These are phyloP conservation scores for Lentinula edodes DNA, from an alignment of 768 basidiomycete species.

Conservation along the genomic window DNA sequence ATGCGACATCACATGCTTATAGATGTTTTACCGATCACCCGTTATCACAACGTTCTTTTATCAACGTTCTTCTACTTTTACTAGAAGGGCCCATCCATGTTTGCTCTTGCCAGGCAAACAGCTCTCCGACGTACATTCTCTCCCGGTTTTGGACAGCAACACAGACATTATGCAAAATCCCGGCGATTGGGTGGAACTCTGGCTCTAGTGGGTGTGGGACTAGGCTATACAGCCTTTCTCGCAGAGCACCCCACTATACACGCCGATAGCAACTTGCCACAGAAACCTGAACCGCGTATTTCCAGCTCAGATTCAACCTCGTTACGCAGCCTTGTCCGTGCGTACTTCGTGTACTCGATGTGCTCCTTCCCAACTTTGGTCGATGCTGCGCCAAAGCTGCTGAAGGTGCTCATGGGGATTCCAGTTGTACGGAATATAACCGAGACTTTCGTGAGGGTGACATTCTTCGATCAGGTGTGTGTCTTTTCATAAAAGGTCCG, in stretches of 20 bases:
- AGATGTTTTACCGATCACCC: too few species aligned
- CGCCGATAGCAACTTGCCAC: not conserved
- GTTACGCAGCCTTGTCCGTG: slow-evolving; percentile 46
- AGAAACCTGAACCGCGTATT: not conserved
- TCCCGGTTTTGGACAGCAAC: not conserved
- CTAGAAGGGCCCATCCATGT: not conserved
- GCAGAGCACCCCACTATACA: not conserved
- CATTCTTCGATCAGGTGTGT: slow-evolving; percentile 81
- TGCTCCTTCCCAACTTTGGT: slow-evolving; percentile 75
- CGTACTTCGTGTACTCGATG: slow-evolving; percentile 79
- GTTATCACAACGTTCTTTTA: too few species aligned
- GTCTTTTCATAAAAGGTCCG: not conserved
- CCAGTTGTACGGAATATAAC: slow-evolving; percentile 62
- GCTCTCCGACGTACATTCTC: not conserved
- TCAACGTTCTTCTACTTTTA: too few species aligned
- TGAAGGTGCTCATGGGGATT: slow-evolving; percentile 44
- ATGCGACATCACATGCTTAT: too few species aligned
- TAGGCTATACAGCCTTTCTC: not conserved
- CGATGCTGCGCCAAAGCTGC: slow-evolving; percentile 64
- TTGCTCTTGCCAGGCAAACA: not conserved
- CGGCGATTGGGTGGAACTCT: not conserved
- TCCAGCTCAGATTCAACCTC: slow-evolving; percentile 12
- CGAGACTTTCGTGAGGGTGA: slow-evolving; percentile 64
- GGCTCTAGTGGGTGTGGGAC: not conserved
- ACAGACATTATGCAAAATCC: not conserved